A percentile compares a stretch with the other conserved stretches of the same genome.
Conservation (phyloP, 805 yeast genomes). For the Pichia rugopelliculosa region DNA sequence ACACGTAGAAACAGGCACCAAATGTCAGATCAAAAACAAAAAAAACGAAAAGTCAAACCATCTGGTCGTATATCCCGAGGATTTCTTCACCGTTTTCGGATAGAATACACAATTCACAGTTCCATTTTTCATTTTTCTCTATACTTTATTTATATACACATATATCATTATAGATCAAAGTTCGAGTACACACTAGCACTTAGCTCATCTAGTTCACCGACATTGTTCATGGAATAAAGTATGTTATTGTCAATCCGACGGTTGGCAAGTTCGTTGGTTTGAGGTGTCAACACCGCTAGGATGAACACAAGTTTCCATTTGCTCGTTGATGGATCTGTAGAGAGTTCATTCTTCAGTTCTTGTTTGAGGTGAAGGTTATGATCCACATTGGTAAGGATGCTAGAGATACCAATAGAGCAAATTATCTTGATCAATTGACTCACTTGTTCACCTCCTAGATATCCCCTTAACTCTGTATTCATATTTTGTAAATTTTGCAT, state of each 20-base stretch:
- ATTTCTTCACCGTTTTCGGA: neutral
- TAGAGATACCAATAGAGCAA: conserved; percentile 37
- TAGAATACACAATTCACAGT: too few species aligned
- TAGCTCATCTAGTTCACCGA: conserved; percentile 70
- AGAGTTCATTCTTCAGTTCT: neutral
- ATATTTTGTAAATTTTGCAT: conserved; percentile 24
- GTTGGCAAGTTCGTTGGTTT: conserved; percentile 36
- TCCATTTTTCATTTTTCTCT: neutral
- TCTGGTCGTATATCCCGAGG: neutral
- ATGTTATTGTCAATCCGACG: conserved; percentile 27
- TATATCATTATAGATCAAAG: conserved; percentile 30
- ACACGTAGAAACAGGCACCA: neutral
- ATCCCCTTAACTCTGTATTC: conserved; percentile 25
- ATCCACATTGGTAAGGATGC: conserved; percentile 40
- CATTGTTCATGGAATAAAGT: conserved; percentile 35
- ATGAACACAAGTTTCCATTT: conserved; percentile 56
- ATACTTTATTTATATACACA: neutral
- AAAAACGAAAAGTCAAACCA: neutral
- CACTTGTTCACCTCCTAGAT: conserved; percentile 23
- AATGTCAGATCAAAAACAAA: neutral
- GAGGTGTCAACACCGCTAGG: conserved; percentile 61
- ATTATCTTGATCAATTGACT: conserved; percentile 29
- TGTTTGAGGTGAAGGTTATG: conserved; percentile 10
- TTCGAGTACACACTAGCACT: conserved; percentile 89
- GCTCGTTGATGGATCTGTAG: conserved; percentile 5